These are phyloP conservation scores for Teunomyces tritomae DNA, from an alignment of 805 yeast species.

Conservation along the genomic window DNA sequence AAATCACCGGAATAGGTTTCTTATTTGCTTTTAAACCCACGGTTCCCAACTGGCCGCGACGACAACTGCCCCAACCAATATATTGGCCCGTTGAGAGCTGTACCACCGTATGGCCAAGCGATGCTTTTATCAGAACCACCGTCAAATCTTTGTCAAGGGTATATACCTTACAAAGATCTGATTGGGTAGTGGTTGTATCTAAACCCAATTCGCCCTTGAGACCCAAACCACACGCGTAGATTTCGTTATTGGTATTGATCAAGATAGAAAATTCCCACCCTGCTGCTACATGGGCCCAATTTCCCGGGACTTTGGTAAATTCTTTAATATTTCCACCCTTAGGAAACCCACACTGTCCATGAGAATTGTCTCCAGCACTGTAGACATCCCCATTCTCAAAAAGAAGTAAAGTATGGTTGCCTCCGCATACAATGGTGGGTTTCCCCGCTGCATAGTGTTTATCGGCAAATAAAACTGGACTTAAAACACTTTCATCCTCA, in stretches of 20 bases:
- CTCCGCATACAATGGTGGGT: slow-evolving; percentile 63
- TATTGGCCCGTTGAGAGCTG: slow-evolving; percentile 40
- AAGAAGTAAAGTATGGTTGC: slow-evolving; percentile 76
- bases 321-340: slow-evolving; percentile 4
- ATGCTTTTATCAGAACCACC: slow-evolving; percentile 24
- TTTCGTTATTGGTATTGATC: slow-evolving; percentile 34
- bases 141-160: neutral
- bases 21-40: slow-evolving; percentile 2
- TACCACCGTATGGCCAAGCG: slow-evolving; percentile 47
- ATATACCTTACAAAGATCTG: slow-evolving; percentile 9
- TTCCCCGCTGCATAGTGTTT: slow-evolving; percentile 7
- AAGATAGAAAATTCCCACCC: slow-evolving; percentile 80
- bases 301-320: slow-evolving; percentile 19
- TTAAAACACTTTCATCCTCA: slow-evolving; percentile 39
- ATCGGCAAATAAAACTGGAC: slow-evolving; percentile 13
- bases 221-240: slow-evolving; percentile 64
- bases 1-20: slow-evolving; percentile 16
- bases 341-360: slow-evolving; percentile 51
- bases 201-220: slow-evolving; percentile 72
- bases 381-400: slow-evolving; percentile 51
- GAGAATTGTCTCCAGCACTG: slow-evolving; percentile 57
- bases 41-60: slow-evolving; percentile 54
- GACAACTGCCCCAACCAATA: slow-evolving; percentile 67
- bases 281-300: slow-evolving; percentile 53
- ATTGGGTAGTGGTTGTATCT: slow-evolving; percentile 17